Percentiles rank a stretch among this genome's conserved stretches.
Evolutionary conservation across 2,329 filamentous ascomycete species (phyloP).

Genomic region (Fusarium napiforme): DNA sequence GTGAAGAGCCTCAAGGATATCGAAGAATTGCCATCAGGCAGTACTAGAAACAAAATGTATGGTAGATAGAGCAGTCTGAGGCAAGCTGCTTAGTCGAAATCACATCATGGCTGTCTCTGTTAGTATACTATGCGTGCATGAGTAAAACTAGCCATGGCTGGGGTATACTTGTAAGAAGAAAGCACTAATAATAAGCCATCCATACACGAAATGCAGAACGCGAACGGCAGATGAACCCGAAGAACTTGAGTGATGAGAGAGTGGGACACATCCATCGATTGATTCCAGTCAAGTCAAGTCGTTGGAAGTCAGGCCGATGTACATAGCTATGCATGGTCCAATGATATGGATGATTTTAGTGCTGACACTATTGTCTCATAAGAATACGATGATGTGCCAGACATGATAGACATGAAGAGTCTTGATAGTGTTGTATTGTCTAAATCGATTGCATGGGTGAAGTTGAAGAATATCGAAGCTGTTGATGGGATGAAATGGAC

Average conservation of each 20-base stretch:
- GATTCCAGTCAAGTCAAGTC: not conserved
- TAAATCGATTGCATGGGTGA: slow-evolving; percentile 11
- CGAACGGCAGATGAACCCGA: slow-evolving; percentile 17
- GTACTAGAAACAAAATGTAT: not conserved
- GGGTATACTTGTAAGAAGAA: slow-evolving; percentile 1
- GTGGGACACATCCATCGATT: slow-evolving; percentile 26
- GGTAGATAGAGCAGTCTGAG: not conserved
- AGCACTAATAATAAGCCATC: not conserved
- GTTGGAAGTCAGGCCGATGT: not conserved
- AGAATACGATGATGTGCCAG: not conserved
- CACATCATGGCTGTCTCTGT: not conserved
- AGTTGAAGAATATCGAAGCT: slow-evolving; percentile 29
- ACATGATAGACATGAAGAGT: not conserved
- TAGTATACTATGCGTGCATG: not conserved
- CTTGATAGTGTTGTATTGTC: not conserved
- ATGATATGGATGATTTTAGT: not conserved
- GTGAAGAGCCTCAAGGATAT: not conserved
- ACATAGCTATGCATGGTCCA: not conserved
- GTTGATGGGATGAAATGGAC: slow-evolving; percentile 6
- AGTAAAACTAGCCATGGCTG: not conserved
- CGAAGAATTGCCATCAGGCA: not conserved
- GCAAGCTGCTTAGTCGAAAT: not conserved
- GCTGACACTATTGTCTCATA: not conserved
- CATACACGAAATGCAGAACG: not conserved
- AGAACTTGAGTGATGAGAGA: slow-evolving; percentile 2